Base-by-base conservation (phyloP, 768 basidiomycete species). In the Clitopilus passeckerianus region DNA sequence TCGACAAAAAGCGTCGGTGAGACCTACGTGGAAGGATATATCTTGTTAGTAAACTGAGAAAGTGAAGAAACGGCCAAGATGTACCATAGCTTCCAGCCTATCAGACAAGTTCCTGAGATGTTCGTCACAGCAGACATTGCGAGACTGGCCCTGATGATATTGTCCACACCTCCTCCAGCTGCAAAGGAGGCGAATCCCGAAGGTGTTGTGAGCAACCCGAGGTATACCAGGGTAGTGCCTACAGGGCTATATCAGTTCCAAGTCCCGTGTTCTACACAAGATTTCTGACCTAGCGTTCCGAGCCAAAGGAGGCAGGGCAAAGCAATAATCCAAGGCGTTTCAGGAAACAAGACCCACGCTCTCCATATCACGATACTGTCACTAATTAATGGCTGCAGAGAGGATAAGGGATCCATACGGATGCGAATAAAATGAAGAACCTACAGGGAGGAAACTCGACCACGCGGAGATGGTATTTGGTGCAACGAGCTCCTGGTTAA, bases 371-470 rank as follows among this genome's bases (percentile, higher is more conserved):
- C 60, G 1, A 61, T 57, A 7, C 53, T 56, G 23, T 61, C 60
- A 27, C 60, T 55, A 34, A 61, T 58, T n/a, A 61, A 23, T 1
- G 60, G 57, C 60, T 50, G 66, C 66, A 9, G 46, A 52, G 9
- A 53, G 22, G 10, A 9, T 59, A 67, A 0, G 60, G 61, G 7
- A 66, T 68, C 34, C 64, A 72, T 54, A 65, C 66, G 12, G 2
- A 14, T 41, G 10, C 10, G 5, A 15, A 5, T 2, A 41, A 14
- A 14, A 3, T 41, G 37, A 7, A 7, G 27, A 30, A 50, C 46
- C 20, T 12, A 50, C 46, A 5, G 46, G 46, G 10, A 50, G 20
- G 20, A 18, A 50, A 10, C 46, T 18, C 46, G 46, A 12, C 46
- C 46, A 50, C 15, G 20, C 46, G 22, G 46, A 18, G 16, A 50